Conservation (phyloP, 306 rosid genomes). For the Castanea crenata region DNA sequence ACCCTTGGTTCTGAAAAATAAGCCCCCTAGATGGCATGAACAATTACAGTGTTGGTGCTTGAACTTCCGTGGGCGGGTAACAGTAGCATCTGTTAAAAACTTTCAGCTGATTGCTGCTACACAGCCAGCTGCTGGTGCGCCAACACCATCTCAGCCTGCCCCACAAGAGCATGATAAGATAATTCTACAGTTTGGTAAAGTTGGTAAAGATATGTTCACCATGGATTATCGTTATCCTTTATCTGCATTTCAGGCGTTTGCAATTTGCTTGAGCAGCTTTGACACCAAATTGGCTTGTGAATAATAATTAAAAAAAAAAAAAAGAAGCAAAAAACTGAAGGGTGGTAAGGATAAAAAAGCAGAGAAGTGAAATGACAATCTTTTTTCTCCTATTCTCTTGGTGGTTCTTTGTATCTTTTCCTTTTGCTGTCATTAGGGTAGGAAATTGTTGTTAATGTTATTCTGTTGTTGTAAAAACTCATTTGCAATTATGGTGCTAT, state of each 20-base stretch:
- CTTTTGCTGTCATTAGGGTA: constrained; percentile 29
- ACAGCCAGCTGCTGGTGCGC: constrained; percentile 60
- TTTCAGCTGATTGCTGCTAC: constrained; percentile 78
- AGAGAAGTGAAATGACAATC: constrained; percentile 18
- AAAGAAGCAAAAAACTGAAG: constrained; percentile 19
- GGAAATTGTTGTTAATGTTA: constrained; percentile 35
- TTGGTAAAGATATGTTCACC: constrained; percentile 84
- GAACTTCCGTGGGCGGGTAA: constrained; percentile 80
- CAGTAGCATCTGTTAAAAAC: constrained; percentile 83
- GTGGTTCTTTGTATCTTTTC: background rate
- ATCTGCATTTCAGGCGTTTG: constrained; percentile 89
- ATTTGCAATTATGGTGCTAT: constrained; percentile 27
- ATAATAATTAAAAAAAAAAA: constrained; percentile 30
- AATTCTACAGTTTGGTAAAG: constrained; percentile 84
- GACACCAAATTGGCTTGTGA: constrained; percentile 94
- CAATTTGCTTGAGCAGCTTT: constrained; percentile 84
- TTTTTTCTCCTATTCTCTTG: constrained; percentile 1
- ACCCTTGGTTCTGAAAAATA: constrained; percentile 79
- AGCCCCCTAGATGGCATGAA: constrained; percentile 92
- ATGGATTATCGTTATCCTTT: constrained; percentile 85
- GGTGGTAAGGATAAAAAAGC: background rate
- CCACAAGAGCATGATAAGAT: constrained; percentile 73
- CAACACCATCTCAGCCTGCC: constrained; percentile 65
- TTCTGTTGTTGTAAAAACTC: constrained; percentile 31
- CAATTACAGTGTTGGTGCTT: constrained; percentile 92